Percentiles rank a stretch among this genome's conserved stretches.
Evolutionary conservation across 2,329 filamentous ascomycete genomes (phyloP).

Genomic region (Pyrenophora seminiperda): DNA sequence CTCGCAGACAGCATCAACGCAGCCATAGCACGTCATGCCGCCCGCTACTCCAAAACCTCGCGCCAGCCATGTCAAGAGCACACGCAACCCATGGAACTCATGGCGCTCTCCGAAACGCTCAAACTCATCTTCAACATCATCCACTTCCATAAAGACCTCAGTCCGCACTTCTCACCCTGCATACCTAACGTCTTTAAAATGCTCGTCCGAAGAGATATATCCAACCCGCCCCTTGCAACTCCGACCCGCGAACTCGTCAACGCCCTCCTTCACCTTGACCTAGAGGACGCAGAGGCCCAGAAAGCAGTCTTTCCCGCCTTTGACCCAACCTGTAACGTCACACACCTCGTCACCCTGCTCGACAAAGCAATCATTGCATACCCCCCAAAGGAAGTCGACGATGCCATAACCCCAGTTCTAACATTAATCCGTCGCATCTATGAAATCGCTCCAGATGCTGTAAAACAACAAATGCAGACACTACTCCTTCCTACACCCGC

Average conservation of each 20-base stretch:
- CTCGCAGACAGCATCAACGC: constrained; percentile 71
- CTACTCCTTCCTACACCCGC: constrained; percentile 75
- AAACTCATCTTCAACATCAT: constrained; percentile 91
- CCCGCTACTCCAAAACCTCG: constrained; percentile 50
- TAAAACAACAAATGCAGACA: constrained; percentile 66
- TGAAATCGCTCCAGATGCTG: constrained; percentile 66
- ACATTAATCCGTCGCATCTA: constrained; percentile 74
- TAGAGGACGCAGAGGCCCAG: constrained; percentile 56
- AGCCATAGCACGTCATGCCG: constrained; percentile 70
- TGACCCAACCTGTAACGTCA: constrained; percentile 63
- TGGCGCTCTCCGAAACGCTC: constrained; percentile 81
- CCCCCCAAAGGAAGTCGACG: constrained; percentile 72
- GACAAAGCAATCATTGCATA: constrained; percentile 69
- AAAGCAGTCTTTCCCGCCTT: constrained; percentile 69
- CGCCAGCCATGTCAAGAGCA: constrained; percentile 32
- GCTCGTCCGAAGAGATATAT: constrained; percentile 64
- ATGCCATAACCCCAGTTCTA: constrained; percentile 72
- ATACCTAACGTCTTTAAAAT: constrained; percentile 74
- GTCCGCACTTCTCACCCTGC: constrained; percentile 66
- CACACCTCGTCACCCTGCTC: constrained; percentile 72
- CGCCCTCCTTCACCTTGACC: constrained; percentile 76
- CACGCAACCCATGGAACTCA: constrained; percentile 68
- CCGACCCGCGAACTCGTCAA: constrained; percentile 77
- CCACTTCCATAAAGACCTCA: constrained; percentile 70
- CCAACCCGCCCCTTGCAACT: constrained; percentile 71